These are phyloP conservation scores for Cryphonectria parasitica DNA, from an alignment of 2,329 filamentous ascomycete genomes.

Conservation along the genomic window DNA sequence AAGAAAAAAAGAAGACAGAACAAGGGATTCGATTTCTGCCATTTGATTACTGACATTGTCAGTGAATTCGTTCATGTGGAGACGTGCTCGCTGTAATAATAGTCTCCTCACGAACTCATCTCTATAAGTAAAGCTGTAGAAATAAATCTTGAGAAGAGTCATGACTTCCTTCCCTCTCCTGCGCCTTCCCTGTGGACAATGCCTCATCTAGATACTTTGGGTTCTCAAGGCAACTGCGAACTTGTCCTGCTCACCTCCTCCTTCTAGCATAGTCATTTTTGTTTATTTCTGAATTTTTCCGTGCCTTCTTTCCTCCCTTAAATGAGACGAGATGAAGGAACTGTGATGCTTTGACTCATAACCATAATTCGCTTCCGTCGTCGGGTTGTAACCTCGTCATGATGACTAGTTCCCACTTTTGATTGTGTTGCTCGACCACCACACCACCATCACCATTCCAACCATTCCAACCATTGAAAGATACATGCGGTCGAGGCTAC, in stretches of 20 bases:
- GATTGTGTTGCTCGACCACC: neutral
- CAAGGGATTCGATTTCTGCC: neutral
- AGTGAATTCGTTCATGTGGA: too few species aligned
- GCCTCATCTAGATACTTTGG: too few species aligned
- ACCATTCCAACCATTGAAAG: too few species aligned
- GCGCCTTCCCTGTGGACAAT: neutral
- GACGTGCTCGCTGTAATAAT: too few species aligned
- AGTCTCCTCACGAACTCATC: too few species aligned
- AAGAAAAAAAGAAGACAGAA: neutral
- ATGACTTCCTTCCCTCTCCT: neutral
- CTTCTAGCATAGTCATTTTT: neutral
- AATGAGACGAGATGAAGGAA: neutral
- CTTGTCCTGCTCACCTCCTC: neutral
- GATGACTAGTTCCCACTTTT: neutral
- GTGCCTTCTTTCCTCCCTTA: neutral
- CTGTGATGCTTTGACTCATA: neutral
- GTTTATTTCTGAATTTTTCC: neutral
- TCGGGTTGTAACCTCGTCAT: neutral
- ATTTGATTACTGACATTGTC: neutral
- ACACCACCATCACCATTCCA: neutral
- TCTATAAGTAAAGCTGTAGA: neutral
- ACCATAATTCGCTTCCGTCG: neutral
- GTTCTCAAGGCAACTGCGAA: neutral
- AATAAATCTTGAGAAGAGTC: neutral
- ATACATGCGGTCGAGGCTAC: neutral